Percentiles rank a stretch among this genome's conserved stretches.
Conservation (phyloP, 2,329 filamentous ascomycete species). For the Bipolaris victoriae region DNA sequence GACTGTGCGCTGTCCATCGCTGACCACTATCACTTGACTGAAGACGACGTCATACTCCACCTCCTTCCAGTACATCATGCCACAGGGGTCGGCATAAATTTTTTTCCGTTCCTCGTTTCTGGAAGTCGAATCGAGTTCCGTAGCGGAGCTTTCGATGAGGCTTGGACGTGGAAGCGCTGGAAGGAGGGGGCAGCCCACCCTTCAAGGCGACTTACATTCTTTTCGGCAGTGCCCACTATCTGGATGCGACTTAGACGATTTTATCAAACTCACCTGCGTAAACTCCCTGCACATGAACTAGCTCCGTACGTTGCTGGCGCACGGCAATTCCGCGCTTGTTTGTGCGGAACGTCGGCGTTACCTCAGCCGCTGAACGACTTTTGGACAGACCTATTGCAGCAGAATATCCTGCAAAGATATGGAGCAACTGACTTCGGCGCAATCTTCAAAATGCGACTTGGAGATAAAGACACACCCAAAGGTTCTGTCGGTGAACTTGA, state of each 20-base stretch:
- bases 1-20: slow-evolving; percentile 42
- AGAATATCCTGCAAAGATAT: slow-evolving; percentile 53
- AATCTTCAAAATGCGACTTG: slow-evolving; percentile 51
- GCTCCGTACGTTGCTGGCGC: slow-evolving; percentile 54
- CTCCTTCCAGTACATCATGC: slow-evolving; percentile 47
- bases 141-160: slow-evolving; percentile 45
- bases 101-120: slow-evolving; percentile 46
- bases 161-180: slow-evolving; percentile 46
- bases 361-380: slow-evolving; percentile 59
- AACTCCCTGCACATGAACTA: slow-evolving; percentile 36
- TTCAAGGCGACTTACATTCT: slow-evolving; percentile 38
- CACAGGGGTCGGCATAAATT: slow-evolving; percentile 45
- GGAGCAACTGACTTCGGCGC: slow-evolving; percentile 55
- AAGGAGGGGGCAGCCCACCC: slow-evolving; percentile 34
- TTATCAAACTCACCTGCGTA: slow-evolving; percentile 46
- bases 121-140: slow-evolving; percentile 46
- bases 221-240: slow-evolving; percentile 47
- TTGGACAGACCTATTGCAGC: slow-evolving; percentile 55
- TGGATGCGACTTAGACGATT: slow-evolving; percentile 46
- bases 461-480: slow-evolving; percentile 35
- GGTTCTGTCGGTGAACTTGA: slow-evolving; percentile 47
- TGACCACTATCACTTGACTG: slow-evolving; percentile 42
- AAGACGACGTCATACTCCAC: slow-evolving; percentile 44
- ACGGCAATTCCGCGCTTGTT: slow-evolving; percentile 49
- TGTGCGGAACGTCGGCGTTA: slow-evolving; percentile 57